Evolutionary conservation across 805 yeast species (phyloP).

Genomic region (Nakazawaea ishiwadae): DNA sequence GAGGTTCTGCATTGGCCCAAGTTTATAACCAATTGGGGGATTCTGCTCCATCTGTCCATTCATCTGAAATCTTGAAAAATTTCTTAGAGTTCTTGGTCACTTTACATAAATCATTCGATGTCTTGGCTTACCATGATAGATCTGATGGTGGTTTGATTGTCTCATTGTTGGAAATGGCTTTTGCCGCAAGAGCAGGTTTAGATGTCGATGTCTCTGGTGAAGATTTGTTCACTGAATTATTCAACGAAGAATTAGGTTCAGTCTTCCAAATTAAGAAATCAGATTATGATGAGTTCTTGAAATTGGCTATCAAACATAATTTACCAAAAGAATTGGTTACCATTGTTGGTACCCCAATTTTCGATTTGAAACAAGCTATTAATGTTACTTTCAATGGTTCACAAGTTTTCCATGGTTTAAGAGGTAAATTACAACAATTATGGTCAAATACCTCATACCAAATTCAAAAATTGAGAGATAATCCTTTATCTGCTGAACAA

Average conservation of each 20-base stretch:
- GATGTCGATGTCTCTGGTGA: constrained; percentile 42
- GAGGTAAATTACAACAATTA: constrained; percentile 70
- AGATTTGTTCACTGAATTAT: constrained; percentile 52
- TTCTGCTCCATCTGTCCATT: constrained; percentile 77
- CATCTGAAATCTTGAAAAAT: constrained; percentile 54
- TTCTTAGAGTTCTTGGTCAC: constrained; percentile 65
- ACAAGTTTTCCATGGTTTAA: constrained; percentile 44
- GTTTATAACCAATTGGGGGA: constrained; percentile 87
- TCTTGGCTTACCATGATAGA: constrained; percentile 89
- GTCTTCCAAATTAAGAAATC: constrained; percentile 76
- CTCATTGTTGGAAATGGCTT: constrained; percentile 91
- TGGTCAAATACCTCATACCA: constrained; percentile 90
- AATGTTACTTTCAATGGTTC: constrained; percentile 45
- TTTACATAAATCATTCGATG: constrained; percentile 64
- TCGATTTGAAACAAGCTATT: constrained; percentile 44
- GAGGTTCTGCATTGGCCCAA: constrained; percentile 95
- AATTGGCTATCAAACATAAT: constrained; percentile 53
- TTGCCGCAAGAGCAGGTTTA: constrained; percentile 88
- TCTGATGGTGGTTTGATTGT: constrained; percentile 95
- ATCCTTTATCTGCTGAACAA: constrained; percentile 85
- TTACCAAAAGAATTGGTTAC: constrained; percentile 49
- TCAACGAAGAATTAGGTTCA: constrained; percentile 94
- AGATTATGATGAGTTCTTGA: constrained; percentile 50
- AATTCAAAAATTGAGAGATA: constrained; percentile 89
- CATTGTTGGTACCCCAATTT: constrained; percentile 66